A percentile compares a stretch with the other conserved stretches of the same genome.
These are phyloP conservation scores for Styphnolobium japonicum DNA, from an alignment of 306 rosid genomes.

Conservation along the genomic window DNA sequence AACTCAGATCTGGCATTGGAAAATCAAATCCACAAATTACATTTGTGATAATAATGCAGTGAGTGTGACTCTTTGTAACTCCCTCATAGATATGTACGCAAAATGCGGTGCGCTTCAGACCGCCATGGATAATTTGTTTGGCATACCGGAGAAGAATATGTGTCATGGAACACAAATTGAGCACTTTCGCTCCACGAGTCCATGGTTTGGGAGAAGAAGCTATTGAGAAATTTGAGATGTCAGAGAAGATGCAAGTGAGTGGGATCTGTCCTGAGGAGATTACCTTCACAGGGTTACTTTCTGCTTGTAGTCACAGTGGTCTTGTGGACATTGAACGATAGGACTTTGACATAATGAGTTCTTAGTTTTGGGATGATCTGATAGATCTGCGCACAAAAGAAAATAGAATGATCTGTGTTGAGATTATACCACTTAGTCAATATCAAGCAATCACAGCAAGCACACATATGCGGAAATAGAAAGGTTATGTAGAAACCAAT, in stretches of 20 bases:
- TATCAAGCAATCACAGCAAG: no score
- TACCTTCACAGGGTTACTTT: slow-evolving; percentile 71
- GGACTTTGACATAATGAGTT: slow-evolving; percentile 56
- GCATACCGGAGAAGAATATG: slow-evolving; percentile 53
- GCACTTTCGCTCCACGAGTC: slow-evolving; percentile 71
- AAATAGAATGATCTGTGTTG: no score
- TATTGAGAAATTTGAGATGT: slow-evolving; percentile 44
- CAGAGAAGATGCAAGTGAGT: slow-evolving; percentile 50
- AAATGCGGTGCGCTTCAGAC: slow-evolving; percentile 63
- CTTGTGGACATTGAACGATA: slow-evolving; percentile 50
- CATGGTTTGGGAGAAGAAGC: slow-evolving; percentile 68
- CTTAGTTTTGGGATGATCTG: slow-evolving; percentile 38
- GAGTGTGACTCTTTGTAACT: slow-evolving; percentile 45
- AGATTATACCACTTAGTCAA: no score
- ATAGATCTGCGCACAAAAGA: no score
- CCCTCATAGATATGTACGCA: slow-evolving; percentile 66
- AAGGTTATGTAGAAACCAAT: no score
- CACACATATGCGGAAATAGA: no score
- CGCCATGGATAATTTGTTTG: slow-evolving; percentile 46
- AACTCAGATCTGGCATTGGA: slow-evolving; percentile 66
- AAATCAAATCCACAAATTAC: slow-evolving; percentile 43
- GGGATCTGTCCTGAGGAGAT: slow-evolving; percentile 62
- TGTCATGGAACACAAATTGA: slow-evolving; percentile 64
- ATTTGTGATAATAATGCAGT: slow-evolving; percentile 26
- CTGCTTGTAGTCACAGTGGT: slow-evolving; percentile 76